Evolutionary conservation across 1,139 yeast genomes (phyloP).

Genomic region (Ogataea hybrid): DNA sequence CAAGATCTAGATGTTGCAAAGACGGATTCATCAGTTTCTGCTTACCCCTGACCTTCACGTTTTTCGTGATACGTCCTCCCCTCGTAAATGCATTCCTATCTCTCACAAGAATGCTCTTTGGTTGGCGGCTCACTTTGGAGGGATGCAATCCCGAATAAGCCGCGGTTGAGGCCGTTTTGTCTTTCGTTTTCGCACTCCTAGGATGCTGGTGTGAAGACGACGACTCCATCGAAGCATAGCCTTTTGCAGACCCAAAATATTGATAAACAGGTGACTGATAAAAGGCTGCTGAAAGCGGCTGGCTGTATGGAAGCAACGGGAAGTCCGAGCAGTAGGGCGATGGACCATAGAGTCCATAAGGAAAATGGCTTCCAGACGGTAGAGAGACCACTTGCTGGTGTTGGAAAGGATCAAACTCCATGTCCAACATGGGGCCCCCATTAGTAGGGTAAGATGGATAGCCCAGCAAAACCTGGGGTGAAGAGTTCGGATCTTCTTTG

Average conservation of each 20-base stretch:
- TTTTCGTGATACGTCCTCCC: slow-evolving; percentile 16
- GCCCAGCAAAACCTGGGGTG: slow-evolving; percentile 16
- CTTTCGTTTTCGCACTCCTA: slow-evolving; percentile 5
- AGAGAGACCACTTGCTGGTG: slow-evolving; percentile 15
- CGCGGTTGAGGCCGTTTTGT: not conserved
- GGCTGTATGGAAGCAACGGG: slow-evolving; percentile 12
- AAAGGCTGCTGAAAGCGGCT: slow-evolving; percentile 15
- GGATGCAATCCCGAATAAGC: not conserved
- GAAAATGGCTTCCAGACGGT: slow-evolving; percentile 18
- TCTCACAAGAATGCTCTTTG: slow-evolving; percentile 15
- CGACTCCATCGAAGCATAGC: slow-evolving; percentile 35
- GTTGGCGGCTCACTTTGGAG: slow-evolving; percentile 6
- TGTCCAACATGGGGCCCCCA: slow-evolving; percentile 15
- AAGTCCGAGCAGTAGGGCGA: slow-evolving; percentile 19
- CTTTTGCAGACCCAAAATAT: slow-evolving; percentile 20
- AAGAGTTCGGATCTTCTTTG: slow-evolving; percentile 5
- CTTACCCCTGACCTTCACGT: slow-evolving; percentile 19
- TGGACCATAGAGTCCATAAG: slow-evolving; percentile 19
- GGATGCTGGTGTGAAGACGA: slow-evolving; percentile 22
- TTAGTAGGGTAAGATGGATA: slow-evolving; percentile 11
- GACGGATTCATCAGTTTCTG: slow-evolving; percentile 23
- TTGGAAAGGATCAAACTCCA: slow-evolving; percentile 16
- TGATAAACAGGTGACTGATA: slow-evolving; percentile 15
- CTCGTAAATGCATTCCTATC: slow-evolving; percentile 9
- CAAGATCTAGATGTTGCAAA: slow-evolving; percentile 22